Conservation (phyloP, 129 eudicot genomes). For the Solidago caesia region DNA sequence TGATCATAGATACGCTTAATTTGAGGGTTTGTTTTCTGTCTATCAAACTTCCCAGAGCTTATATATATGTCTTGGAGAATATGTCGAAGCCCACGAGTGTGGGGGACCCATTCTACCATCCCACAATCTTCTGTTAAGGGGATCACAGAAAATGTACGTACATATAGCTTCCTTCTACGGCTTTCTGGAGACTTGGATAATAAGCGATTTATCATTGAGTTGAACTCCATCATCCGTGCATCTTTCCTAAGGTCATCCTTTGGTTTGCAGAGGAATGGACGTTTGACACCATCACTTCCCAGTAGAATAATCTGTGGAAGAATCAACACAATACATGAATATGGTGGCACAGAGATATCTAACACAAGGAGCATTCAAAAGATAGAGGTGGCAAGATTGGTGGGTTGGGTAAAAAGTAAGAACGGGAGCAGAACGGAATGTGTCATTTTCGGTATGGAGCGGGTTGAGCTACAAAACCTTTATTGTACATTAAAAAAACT, state of each 20-base stretch:
- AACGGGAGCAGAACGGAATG: background rate
- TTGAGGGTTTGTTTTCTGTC: constrained; percentile 88
- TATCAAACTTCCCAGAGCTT: constrained; percentile 90
- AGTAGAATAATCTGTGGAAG: constrained; percentile 68
- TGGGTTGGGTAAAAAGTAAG: background rate
- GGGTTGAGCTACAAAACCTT: background rate
- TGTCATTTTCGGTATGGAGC: background rate
- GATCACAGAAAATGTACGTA: constrained; percentile 92
- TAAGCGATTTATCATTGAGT: constrained; percentile 94
- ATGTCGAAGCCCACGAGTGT: constrained; percentile 98
- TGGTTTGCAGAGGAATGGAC: constrained; percentile 94
- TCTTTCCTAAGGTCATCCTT: constrained; percentile 98
- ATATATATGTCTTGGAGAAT: constrained; percentile 96
- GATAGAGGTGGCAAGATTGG: background rate
- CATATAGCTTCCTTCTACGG: constrained; percentile 87
- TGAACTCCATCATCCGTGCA: constrained; percentile 99
- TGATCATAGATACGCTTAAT: constrained; percentile 93
- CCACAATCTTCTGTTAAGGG: constrained; percentile 99
- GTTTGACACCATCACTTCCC: constrained; percentile 89
- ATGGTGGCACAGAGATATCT: background rate
- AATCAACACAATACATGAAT: constrained; percentile 9
- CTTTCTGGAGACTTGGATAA: constrained; percentile 88
- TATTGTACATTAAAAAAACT: background rate
- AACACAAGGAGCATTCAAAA: background rate
- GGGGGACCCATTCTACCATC: constrained; percentile 99